Base-by-base conservation (phyloP, 768 basidiomycete genomes). In the Lentinus tigrinus region DNA sequence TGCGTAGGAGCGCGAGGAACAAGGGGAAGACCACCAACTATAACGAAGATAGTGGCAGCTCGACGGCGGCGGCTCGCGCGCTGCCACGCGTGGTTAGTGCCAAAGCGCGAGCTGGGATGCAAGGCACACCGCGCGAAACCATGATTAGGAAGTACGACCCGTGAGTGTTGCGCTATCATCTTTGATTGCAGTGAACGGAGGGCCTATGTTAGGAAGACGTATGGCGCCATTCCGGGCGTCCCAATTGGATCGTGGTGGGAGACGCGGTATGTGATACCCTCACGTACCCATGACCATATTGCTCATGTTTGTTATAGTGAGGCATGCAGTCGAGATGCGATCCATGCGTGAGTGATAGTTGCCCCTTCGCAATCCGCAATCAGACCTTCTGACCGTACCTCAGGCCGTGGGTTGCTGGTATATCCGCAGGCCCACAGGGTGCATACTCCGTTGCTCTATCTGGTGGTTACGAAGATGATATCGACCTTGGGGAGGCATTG, bases 391-490 rank as follows among this genome's bases (percentile, higher is more conserved):
- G 0, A 51, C 59, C 48, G 27, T 54, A n/a, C 48, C 61, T 53
- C 62, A 94, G 91, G 2, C 93, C 93, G 0, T 85, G 82, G 77
- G 93, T 96, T 6, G 89, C 83, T 36, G 95, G 95, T 0, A 95
- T 97, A 43, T 77, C 85, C 9, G 81, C 81, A 28, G 78, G 87
- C 3, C 73, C 74, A 0, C 60, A 86, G 5, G 94, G 95, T 2
- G 89, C 91, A 2, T 91, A 88, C 63, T 93, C 91, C 42, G 82
- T 97, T 14, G 93, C 89, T 2, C 81, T 96, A 3, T 93, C 91
- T 39, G 95, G 95, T 11, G 94, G 91, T 2, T 94, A 94, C 56
- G 88, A 90, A 31, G 92, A 93, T 54, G 92, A 93, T 63, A 81
- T 93, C 17, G 91, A 94, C 61, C 69, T 85, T 16, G 91, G 91